Evolutionary conservation across 169 alveolate species (phyloP).

Genomic region (Perkinsus marinus): DNA sequence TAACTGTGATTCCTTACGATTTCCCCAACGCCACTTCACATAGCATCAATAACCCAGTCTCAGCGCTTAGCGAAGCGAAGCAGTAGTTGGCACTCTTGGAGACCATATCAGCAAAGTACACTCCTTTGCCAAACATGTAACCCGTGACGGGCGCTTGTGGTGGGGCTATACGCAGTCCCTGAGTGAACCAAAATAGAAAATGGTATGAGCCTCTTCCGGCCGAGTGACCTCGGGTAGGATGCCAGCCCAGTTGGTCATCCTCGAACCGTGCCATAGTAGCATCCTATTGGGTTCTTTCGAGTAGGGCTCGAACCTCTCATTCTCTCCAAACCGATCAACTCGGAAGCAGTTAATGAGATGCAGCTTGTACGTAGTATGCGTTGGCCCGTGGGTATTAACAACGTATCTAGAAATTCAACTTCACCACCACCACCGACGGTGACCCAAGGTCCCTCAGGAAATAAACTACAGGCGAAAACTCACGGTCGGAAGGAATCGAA

Average conservation of each 20-base stretch:
- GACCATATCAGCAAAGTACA: slow-evolving; percentile 77
- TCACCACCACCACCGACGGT: too few species aligned
- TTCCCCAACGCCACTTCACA: slow-evolving; percentile 77
- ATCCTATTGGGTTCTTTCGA: slow-evolving; percentile 39
- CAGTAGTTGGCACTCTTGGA: slow-evolving; percentile 70
- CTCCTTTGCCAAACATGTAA: slow-evolving; percentile 80
- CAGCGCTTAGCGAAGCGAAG: slow-evolving; percentile 43
- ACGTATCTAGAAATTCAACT: slow-evolving; percentile 18
- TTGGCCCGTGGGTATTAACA: slow-evolving; percentile 25
- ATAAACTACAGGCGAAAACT: too few species aligned
- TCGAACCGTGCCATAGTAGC: slow-evolving; percentile 78
- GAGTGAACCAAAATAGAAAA: background rate
- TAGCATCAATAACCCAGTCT: slow-evolving; percentile 56
- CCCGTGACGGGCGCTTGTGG: slow-evolving; percentile 81
- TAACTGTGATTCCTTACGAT: slow-evolving; percentile 19
- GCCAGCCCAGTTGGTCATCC: slow-evolving; percentile 71
- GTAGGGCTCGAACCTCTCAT: slow-evolving; percentile 37
- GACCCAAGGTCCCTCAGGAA: too few species aligned
- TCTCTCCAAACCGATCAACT: slow-evolving; percentile 48
- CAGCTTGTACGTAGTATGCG: slow-evolving; percentile 34
- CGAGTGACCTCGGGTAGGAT: slow-evolving; percentile 43
- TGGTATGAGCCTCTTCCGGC: too few species aligned
- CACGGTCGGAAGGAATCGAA: too few species aligned
- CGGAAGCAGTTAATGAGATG: slow-evolving; percentile 38
- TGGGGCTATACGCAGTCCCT: slow-evolving; percentile 77